Evolutionary conservation across 192 early-diverging fungal genomes (phyloP), one percentile per base, ranked within the genome.

Genomic region (Entomortierella lignicola): DNA sequence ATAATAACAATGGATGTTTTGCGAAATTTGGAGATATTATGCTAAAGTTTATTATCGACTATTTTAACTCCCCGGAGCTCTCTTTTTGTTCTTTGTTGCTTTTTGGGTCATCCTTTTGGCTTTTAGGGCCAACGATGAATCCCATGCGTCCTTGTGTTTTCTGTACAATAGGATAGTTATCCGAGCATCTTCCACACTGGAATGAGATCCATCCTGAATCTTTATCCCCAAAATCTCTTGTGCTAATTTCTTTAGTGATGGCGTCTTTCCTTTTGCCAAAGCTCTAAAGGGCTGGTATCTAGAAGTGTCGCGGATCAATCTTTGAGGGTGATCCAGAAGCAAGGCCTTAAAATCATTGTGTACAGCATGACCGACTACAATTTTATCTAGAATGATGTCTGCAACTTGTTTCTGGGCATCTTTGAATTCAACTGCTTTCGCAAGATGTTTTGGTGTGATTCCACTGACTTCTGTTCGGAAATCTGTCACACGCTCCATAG

Each of bases 391-490:
- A 43, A 98, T 80, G 31, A 98, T 77, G 21, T 91, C 92, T 0
- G 94, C 91, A 4, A 96, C 94, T 69, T 89, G 79, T 51, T 88
- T 50, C 69, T 97, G 96, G 4, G 95, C 94, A 18, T 93, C 83
- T 27, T 91, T 87, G 62, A 99, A 98, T 4, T 88, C 66, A 8
- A 84, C 71, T 5, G 91, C 95, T 41, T 84, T 68, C 10, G 77
- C 71, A 51, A 99, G 80, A 47, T 91, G 85, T 25, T 87, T 82
- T 1, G 92, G 89, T n/a, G 93, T 93, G 50, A 99, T 95, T 13
- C 98, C 98, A 84, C 93, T 95, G 43, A 97, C 91, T 55, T 82
- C 84, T 10, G 98, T 99, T 39, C 98, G 89, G 69, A 93, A 99
- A 81, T 99, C 97, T 0, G 95, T 96, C 18, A 99, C 93, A 1